phyloP scores from a whole-genome alignment of 768 basidiomycete genomes.

The Mycena galericulata region DNA sequence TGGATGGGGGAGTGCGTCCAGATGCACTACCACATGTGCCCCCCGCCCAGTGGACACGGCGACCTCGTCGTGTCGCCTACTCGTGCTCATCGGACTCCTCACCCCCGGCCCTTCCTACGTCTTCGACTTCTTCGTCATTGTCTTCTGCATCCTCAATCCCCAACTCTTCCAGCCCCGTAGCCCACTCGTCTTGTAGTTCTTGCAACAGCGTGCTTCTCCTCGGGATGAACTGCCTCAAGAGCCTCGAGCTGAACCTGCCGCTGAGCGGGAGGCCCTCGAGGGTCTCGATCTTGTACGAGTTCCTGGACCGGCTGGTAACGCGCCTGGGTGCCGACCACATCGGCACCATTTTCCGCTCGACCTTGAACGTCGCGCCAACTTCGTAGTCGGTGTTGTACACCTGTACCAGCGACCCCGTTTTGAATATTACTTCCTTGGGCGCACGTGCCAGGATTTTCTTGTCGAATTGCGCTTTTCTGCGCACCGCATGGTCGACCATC shows the following conservation, averaged over 20 bases:
- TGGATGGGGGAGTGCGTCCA: background rate
- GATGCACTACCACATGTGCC: slow-evolving; percentile 11
- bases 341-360: slow-evolving; percentile 39
- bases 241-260: slow-evolving; percentile 27
- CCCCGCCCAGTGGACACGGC: slow-evolving; percentile 1
- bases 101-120: background rate
- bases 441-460: slow-evolving; percentile 13
- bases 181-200: slow-evolving; percentile 23
- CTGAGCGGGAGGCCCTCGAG: slow-evolving; percentile 27
- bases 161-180: slow-evolving; percentile 13
- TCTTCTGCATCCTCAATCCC: background rate
- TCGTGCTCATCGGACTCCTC: background rate
- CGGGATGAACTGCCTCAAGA: slow-evolving; percentile 33
- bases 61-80: slow-evolving; percentile 13
- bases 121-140: background rate
- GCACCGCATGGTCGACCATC: slow-evolving; percentile 29
- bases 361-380: slow-evolving; percentile 15
- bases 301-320: slow-evolving; percentile 20
- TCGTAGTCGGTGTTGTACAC: slow-evolving; percentile 10
- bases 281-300: slow-evolving; percentile 37
- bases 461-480: slow-evolving; percentile 39
- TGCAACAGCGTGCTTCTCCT: slow-evolving; percentile 25
- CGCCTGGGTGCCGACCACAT: slow-evolving; percentile 41
- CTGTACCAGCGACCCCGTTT: slow-evolving; percentile 39
- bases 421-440: slow-evolving; percentile 35